Evolutionary conservation across 352 stramenopile species (phyloP).

Genomic region (Globisporangium paddicum): DNA sequence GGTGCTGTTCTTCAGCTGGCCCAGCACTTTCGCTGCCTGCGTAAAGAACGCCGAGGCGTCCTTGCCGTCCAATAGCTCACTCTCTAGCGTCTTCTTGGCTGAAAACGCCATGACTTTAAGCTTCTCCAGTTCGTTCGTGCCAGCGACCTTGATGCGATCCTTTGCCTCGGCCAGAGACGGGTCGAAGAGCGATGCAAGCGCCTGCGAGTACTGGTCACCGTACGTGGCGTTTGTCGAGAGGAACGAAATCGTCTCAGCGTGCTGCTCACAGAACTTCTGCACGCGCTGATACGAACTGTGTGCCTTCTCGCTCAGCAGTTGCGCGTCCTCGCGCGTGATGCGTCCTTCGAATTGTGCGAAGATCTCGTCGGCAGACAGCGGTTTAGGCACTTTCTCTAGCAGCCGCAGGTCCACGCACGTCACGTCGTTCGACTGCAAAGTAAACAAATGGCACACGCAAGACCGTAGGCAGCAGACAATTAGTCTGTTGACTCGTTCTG

Average conservation of each 20-base stretch:
- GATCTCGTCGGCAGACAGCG: slow-evolving; percentile 59
- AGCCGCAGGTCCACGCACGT: slow-evolving; percentile 62
- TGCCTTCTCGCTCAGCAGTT: slow-evolving; percentile 41
- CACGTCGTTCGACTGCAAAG: slow-evolving; percentile 39
- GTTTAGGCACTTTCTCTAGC: slow-evolving; percentile 60
- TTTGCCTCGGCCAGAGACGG: slow-evolving; percentile 59
- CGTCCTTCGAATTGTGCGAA: slow-evolving; percentile 62
- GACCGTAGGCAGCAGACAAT: background rate
- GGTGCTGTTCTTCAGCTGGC: slow-evolving; percentile 53
- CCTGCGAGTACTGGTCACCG: slow-evolving; percentile 57
- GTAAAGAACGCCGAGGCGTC: slow-evolving; percentile 61
- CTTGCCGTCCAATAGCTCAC: slow-evolving; percentile 56
- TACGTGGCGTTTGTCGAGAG: slow-evolving; percentile 70
- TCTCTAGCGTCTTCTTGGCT: slow-evolving; percentile 58
- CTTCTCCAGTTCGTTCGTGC: slow-evolving; percentile 45
- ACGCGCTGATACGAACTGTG: slow-evolving; percentile 49
- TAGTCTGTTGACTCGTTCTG: background rate
- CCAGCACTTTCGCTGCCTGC: slow-evolving; percentile 49
- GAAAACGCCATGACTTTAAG: slow-evolving; percentile 45
- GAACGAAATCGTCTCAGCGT: slow-evolving; percentile 69
- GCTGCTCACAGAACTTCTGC: slow-evolving; percentile 63
- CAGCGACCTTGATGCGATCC: slow-evolving; percentile 38
- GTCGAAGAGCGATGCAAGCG: slow-evolving; percentile 53
- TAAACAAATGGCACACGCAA: background rate
- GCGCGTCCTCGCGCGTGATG: slow-evolving; percentile 55